These are phyloP conservation scores for Pleurotus salmoneostramineus DNA, from an alignment of 768 basidiomycete genomes.

Conservation along the genomic window DNA sequence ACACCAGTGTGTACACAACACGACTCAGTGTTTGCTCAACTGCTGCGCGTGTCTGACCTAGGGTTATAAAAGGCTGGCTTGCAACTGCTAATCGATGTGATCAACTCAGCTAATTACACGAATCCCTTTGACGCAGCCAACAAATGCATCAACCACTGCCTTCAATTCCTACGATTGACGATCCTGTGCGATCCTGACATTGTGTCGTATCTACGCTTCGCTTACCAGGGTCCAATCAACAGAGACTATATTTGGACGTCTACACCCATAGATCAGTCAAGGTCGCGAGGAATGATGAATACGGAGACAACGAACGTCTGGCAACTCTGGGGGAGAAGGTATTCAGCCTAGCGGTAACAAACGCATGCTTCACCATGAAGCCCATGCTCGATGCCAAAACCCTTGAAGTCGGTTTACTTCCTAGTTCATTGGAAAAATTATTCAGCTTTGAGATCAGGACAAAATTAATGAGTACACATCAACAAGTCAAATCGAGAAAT, in stretches of 20 bases:
- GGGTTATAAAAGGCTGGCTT: background rate
- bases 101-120: background rate
- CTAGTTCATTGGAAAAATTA: background rate
- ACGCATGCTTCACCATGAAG: conserved; percentile 40
- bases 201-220: background rate
- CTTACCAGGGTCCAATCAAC: background rate
- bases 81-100: conserved; percentile 5
- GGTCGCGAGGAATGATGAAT: conserved; percentile 34
- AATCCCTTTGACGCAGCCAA: conserved; percentile 11
- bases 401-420: conserved; percentile 34
- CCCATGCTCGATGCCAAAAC: conserved; percentile 38
- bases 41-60: background rate
- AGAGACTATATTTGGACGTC: conserved; percentile 43
- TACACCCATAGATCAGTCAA: conserved; percentile 46
- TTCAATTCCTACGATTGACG: conserved; percentile 49
- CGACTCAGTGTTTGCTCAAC: background rate
- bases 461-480: conserved; percentile 27
- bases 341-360: conserved; percentile 48
- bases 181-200: conserved; percentile 15
- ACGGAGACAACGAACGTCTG: conserved; percentile 59
- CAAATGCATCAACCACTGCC: conserved; percentile 31
- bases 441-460: conserved; percentile 14
- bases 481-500: conserved; percentile 36
- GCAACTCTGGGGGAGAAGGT: conserved; percentile 52
- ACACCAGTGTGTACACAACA: too few relatives aligned